A percentile compares a stretch with the other conserved stretches of the same genome.
phyloP scores from a whole-genome alignment of 2,329 filamentous ascomycete species.

The Diplodia corticola region DNA sequence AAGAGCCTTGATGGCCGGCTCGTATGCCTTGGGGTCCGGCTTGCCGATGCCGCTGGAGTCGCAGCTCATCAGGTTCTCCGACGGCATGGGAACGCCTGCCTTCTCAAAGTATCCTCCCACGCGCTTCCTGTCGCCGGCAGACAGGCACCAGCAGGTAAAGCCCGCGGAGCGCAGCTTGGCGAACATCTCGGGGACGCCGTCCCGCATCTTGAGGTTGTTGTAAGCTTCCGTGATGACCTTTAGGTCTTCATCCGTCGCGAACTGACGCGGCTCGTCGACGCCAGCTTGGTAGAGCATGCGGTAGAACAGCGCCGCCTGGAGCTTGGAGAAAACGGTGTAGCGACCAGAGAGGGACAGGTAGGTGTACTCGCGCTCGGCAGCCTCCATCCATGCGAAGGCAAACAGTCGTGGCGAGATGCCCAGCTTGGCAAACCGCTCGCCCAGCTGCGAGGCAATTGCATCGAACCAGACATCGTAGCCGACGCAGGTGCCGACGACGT shows the following conservation, averaged over 20 bases:
- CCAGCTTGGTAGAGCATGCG: slow-evolving; percentile 50
- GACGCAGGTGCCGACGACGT: slow-evolving; percentile 55
- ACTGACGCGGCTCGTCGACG: slow-evolving; percentile 43
- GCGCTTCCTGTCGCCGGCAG: slow-evolving; percentile 52
- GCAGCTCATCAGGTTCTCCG: slow-evolving; percentile 55
- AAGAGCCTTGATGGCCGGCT: slow-evolving; percentile 46
- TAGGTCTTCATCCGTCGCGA: slow-evolving; percentile 48
- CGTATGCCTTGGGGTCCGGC: slow-evolving; percentile 52
- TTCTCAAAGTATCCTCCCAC: slow-evolving; percentile 56
- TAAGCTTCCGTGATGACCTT: slow-evolving; percentile 45
- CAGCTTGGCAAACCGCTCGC: slow-evolving; percentile 41
- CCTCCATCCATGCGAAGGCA: slow-evolving; percentile 51
- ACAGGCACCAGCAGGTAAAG: slow-evolving; percentile 57
- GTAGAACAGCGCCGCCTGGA: slow-evolving; percentile 51
- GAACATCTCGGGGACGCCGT: slow-evolving; percentile 47
- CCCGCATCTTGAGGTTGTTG: slow-evolving; percentile 33
- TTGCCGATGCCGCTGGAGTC: slow-evolving; percentile 53
- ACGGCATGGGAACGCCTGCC: slow-evolving; percentile 52
- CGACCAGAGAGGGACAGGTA: slow-evolving; percentile 49
- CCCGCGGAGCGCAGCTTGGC: slow-evolving; percentile 46
- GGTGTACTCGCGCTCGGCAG: slow-evolving; percentile 52
- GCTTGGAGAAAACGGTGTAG: slow-evolving; percentile 46
- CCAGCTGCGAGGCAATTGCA: slow-evolving; percentile 45
- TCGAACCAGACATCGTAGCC: slow-evolving; percentile 49
- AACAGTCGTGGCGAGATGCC: slow-evolving; percentile 46